These are phyloP conservation scores for Syzygium oleosum DNA, from an alignment of 345 rosid species.

Conservation along the genomic window DNA sequence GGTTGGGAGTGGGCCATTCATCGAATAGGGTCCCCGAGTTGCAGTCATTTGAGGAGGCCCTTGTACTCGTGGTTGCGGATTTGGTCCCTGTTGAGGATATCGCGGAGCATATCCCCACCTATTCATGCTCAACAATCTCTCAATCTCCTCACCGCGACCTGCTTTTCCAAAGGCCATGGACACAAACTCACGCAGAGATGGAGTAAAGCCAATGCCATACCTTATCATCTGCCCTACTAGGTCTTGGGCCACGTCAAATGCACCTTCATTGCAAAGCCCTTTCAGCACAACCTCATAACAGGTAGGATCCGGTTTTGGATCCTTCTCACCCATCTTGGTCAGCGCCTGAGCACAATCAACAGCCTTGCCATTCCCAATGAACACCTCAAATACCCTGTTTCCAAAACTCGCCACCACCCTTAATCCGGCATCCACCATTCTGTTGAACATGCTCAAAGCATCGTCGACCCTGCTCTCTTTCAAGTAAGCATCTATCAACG, in stretches of 20 bases:
- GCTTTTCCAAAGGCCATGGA: conserved; percentile 39
- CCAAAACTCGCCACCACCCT: conserved; percentile 92
- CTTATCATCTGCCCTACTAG: conserved; percentile 62
- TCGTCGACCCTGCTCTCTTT: conserved; percentile 62
- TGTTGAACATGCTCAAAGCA: conserved; percentile 48
- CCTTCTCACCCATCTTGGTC: conserved; percentile 84
- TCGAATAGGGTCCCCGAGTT: not conserved
- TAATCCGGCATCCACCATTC: conserved; percentile 70
- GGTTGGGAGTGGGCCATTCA: not conserved
- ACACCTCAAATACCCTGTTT: conserved; percentile 51
- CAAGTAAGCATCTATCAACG: conserved; percentile 69
- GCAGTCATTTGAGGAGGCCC: not conserved
- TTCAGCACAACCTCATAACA: conserved; percentile 78
- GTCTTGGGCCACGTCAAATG: conserved; percentile 46
- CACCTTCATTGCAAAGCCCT: conserved; percentile 66
- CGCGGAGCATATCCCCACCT: conserved; percentile 24
- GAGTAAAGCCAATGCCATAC: conserved; percentile 55
- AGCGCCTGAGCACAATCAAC: conserved; percentile 55
- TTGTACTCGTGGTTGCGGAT: not conserved
- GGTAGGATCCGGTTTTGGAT: conserved; percentile 83
- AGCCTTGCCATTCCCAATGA: conserved; percentile 67
- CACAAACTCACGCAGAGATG: conserved; percentile 44
- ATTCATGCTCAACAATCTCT: conserved; percentile 43
- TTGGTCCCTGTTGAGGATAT: conserved; percentile 10
- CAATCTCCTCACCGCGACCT: conserved; percentile 58